These are phyloP conservation scores for Penicillium sp. DNA, from an alignment of 2,329 filamentous ascomycete species.

Conservation along the genomic window DNA sequence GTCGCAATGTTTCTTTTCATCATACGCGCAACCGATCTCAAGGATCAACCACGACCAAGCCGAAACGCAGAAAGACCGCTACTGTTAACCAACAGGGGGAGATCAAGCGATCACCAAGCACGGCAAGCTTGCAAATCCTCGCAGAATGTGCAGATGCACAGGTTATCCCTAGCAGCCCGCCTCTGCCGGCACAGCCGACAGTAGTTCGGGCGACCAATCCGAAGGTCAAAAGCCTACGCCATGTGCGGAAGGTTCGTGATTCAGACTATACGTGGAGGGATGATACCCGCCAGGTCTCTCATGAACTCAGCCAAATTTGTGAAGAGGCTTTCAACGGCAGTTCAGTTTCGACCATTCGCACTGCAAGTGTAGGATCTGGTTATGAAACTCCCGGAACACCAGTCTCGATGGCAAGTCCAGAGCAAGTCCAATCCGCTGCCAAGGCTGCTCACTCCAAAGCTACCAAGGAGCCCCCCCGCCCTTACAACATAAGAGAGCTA, in stretches of 20 bases:
- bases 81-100: slow-evolving; percentile 22
- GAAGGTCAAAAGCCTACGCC: slow-evolving; percentile 30
- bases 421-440: slow-evolving; percentile 16
- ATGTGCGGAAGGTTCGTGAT: slow-evolving; percentile 44
- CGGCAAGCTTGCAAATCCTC: slow-evolving; percentile 27
- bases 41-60: slow-evolving; percentile 27
- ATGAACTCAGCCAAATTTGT: slow-evolving; percentile 83
- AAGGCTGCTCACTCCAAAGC: slow-evolving; percentile 34
- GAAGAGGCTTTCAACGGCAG: slow-evolving; percentile 86
- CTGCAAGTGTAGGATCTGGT: slow-evolving; percentile 43
- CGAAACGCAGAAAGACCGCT: slow-evolving; percentile 21
- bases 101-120: slow-evolving; percentile 26
- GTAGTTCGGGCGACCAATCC: slow-evolving; percentile 36
- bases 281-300: slow-evolving; percentile 80
- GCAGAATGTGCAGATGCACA: slow-evolving; percentile 21
- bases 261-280: slow-evolving; percentile 63
- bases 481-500: slow-evolving; percentile 57
- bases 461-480: slow-evolving; percentile 50
- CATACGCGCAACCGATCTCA: slow-evolving; percentile 51
- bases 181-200: slow-evolving; percentile 42
- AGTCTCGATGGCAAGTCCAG: slow-evolving; percentile 38
- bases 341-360: slow-evolving; percentile 54
- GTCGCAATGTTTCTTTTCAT: slow-evolving; percentile 64
- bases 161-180: slow-evolving; percentile 38
- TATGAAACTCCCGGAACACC: slow-evolving; percentile 56